Percentiles rank a stretch among this genome's conserved stretches.
These are phyloP conservation scores for Ophiostoma angusticollis DNA, from an alignment of 2,329 filamentous ascomycete species.

Conservation along the genomic window DNA sequence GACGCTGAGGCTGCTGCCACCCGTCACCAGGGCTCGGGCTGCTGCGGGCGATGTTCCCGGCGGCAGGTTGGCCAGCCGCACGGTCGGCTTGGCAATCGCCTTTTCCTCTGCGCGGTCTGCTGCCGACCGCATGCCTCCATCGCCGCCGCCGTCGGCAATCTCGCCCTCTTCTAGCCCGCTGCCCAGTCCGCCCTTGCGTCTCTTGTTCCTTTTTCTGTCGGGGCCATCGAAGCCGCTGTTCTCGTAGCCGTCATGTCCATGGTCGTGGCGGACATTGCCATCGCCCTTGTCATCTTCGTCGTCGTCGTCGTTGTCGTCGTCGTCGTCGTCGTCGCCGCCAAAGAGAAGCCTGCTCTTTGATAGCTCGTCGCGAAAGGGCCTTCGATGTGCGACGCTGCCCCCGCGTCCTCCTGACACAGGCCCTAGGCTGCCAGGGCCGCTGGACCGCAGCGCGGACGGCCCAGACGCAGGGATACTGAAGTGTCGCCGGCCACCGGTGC, in stretches of 20 bases:
- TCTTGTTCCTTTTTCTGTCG: neutral
- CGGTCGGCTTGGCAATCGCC: conserved; percentile 47
- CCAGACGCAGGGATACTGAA: conserved; percentile 43
- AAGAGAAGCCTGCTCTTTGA: conserved; percentile 24
- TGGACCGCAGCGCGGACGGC: conserved; percentile 33
- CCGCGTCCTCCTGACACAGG: conserved; percentile 29
- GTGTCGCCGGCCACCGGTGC: conserved; percentile 44
- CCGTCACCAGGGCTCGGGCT: conserved; percentile 45
- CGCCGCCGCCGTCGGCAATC: neutral
- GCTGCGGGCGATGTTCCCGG: conserved; percentile 46
- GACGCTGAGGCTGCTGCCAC: conserved; percentile 39
- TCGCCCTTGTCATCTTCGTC: conserved; percentile 49
- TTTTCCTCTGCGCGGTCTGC: conserved; percentile 42
- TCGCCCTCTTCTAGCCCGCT: neutral
- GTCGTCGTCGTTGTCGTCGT: conserved; percentile 45
- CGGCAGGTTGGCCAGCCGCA: conserved; percentile 48
- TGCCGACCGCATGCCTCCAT: conserved; percentile 18
- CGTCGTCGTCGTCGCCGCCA: conserved; percentile 42
- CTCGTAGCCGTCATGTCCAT: conserved; percentile 18
- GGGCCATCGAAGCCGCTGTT: neutral
- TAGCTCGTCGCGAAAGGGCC: neutral
- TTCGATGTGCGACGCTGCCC: neutral
- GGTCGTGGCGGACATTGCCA: conserved; percentile 44
- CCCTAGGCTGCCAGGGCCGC: conserved; percentile 50
- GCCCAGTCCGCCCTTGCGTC: neutral